A percentile compares a stretch with the other conserved stretches of the same genome.
phyloP scores from a whole-genome alignment of 495 filamentous ascomycete species.

The Penicillium roqueforti region DNA sequence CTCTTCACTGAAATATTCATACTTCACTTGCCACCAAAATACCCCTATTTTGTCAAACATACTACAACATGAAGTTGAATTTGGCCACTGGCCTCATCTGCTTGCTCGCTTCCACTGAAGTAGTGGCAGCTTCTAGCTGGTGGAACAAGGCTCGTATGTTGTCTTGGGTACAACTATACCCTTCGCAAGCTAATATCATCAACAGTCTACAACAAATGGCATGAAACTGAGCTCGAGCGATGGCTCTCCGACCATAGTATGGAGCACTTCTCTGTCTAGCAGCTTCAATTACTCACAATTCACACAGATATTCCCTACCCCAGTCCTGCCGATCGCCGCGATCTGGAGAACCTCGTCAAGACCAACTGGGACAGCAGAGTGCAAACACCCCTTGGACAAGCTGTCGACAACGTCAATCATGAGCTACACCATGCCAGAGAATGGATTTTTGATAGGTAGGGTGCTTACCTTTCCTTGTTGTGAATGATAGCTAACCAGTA shows the following conservation, averaged over 20 bases:
- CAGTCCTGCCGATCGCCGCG: slow-evolving; percentile 76
- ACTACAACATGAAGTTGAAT: slow-evolving; percentile 70
- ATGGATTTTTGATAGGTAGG: slow-evolving; percentile 93
- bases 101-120: slow-evolving; percentile 62
- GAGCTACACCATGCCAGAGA: slow-evolving; percentile 70
- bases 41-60: too few species aligned
- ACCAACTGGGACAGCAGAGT: slow-evolving; percentile 78
- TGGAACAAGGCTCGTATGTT: slow-evolving; percentile 76
- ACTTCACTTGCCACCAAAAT: too few species aligned
- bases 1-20: background rate
- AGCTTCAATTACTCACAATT: slow-evolving; percentile 8
- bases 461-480: slow-evolving; percentile 6
- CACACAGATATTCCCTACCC: slow-evolving; percentile 73
- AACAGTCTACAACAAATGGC: slow-evolving; percentile 96
- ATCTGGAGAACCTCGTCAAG: slow-evolving; percentile 80
- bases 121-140: slow-evolving; percentile 68
- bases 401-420: slow-evolving; percentile 65
- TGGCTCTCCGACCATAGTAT: slow-evolving; percentile 86
- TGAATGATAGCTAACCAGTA: slow-evolving; percentile 19
- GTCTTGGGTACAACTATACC: background rate
- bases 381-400: slow-evolving; percentile 66
- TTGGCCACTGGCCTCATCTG: slow-evolving; percentile 63
- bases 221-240: slow-evolving; percentile 93
- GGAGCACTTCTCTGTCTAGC: background rate
- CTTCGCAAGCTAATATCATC: slow-evolving; percentile 11